A percentile compares a stretch with the other conserved stretches of the same genome.
Conservation (phyloP, 2,329 filamentous ascomycete species). For the Diaporthe sp. region DNA sequence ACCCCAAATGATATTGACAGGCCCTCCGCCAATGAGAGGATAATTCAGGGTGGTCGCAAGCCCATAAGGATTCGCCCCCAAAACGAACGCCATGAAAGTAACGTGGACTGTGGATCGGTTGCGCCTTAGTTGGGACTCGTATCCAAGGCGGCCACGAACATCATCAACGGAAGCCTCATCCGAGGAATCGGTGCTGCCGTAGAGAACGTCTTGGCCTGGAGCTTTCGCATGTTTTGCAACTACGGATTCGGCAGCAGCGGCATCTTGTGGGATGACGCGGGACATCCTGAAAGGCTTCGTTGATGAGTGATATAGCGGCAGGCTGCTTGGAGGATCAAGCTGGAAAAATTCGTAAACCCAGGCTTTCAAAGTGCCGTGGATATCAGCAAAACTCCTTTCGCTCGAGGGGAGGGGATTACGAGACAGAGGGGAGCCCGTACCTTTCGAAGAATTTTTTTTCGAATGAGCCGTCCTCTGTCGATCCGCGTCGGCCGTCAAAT, state of each 20-base stretch:
- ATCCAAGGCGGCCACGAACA: not conserved
- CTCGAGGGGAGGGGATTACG: not conserved
- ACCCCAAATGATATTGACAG: not conserved
- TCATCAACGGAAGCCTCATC: not conserved
- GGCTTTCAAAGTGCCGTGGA: not conserved
- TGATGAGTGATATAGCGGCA: not conserved
- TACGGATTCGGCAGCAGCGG: not conserved
- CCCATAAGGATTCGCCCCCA: not conserved
- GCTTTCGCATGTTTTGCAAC: not conserved
- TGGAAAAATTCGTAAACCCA: not conserved
- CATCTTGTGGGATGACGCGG: not conserved
- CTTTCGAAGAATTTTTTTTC: not conserved
- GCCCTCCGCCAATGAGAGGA: not conserved
- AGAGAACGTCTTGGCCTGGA: not conserved
- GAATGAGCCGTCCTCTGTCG: not conserved
- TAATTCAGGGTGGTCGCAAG: not conserved
- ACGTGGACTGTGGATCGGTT: not conserved
- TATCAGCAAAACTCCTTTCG: not conserved
- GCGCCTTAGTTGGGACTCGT: not conserved
- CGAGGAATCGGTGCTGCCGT: not conserved
- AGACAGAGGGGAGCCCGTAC: not conserved
- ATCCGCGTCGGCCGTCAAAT: not conserved
- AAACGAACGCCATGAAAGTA: not conserved
- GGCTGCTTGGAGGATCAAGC: not conserved
- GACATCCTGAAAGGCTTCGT: not conserved